phyloP scores from a whole-genome alignment of 2,329 filamentous ascomycete genomes.

The Curvularia verruculosa region DNA sequence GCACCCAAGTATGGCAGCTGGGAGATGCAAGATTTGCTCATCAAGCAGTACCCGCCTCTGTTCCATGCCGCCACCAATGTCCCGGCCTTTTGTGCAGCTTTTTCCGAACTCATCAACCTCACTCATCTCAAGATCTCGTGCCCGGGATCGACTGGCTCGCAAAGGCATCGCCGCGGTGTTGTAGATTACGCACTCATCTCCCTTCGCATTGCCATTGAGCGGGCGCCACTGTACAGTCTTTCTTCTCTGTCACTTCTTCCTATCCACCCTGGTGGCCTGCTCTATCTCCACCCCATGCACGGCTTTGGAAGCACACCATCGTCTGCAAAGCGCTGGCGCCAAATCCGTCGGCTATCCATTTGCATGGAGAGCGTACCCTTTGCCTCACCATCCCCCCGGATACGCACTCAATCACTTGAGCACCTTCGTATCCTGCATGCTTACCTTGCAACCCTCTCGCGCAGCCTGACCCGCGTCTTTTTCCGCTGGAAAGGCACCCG shows the following conservation, averaged over 20 bases:
- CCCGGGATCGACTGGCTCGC: slow-evolving; percentile 68
- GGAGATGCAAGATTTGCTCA: slow-evolving; percentile 80
- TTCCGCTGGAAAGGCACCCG: slow-evolving; percentile 78
- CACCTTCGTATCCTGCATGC: slow-evolving; percentile 71
- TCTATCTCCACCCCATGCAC: slow-evolving; percentile 75
- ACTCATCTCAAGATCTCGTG: slow-evolving; percentile 77
- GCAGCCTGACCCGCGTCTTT: slow-evolving; percentile 69
- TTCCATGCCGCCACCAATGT: slow-evolving; percentile 92
- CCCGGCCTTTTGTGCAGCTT: slow-evolving; percentile 77
- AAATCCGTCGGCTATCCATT: slow-evolving; percentile 76
- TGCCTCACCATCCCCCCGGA: slow-evolving; percentile 58
- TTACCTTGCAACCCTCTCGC: slow-evolving; percentile 74
- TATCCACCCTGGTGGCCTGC: slow-evolving; percentile 76
- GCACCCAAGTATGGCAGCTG: slow-evolving; percentile 79
- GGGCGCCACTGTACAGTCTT: slow-evolving; percentile 69
- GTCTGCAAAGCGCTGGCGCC: slow-evolving; percentile 74
- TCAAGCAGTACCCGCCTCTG: slow-evolving; percentile 84
- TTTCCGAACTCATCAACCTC: slow-evolving; percentile 72
- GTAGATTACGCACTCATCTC: slow-evolving; percentile 92
- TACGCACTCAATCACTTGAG: slow-evolving; percentile 69
- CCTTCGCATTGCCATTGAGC: slow-evolving; percentile 80
- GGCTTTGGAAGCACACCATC: slow-evolving; percentile 77
- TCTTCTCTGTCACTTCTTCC: slow-evolving; percentile 73
- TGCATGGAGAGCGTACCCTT: slow-evolving; percentile 72
- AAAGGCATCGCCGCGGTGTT: slow-evolving; percentile 75